These are phyloP conservation scores for Colletotrichum sansevieriae DNA, from an alignment of 2,329 filamentous ascomycete genomes.

Conservation along the genomic window DNA sequence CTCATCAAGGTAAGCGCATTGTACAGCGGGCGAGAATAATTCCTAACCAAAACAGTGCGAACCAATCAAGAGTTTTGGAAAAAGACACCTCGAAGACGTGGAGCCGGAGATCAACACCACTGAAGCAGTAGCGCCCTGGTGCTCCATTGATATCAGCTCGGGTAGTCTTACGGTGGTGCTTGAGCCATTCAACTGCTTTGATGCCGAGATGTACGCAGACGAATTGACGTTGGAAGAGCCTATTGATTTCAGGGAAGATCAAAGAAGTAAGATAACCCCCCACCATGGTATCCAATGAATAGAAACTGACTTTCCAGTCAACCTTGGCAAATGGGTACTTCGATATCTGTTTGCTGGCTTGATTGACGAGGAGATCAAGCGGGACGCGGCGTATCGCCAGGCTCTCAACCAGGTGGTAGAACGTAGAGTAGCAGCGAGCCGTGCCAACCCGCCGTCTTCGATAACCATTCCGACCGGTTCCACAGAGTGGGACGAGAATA, in stretches of 20 bases:
- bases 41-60: slow-evolving; percentile 72
- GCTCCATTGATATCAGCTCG: slow-evolving; percentile 92
- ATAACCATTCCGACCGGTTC: slow-evolving; percentile 60
- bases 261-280: slow-evolving; percentile 76
- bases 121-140: slow-evolving; percentile 95
- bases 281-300: background rate
- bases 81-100: slow-evolving; percentile 93
- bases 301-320: slow-evolving; percentile 69
- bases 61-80: slow-evolving; percentile 92
- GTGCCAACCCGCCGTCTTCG: slow-evolving; percentile 70
- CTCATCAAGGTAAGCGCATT: slow-evolving; percentile 76
- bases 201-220: slow-evolving; percentile 97
- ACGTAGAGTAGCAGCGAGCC: slow-evolving; percentile 67
- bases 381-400: slow-evolving; percentile 81
- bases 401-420: slow-evolving; percentile 74
- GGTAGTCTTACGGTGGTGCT: slow-evolving; percentile 91
- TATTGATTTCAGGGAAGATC: slow-evolving; percentile 90
- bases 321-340: slow-evolving; percentile 95
- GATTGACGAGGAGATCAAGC: slow-evolving; percentile 89
- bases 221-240: slow-evolving; percentile 81
- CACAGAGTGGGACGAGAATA: slow-evolving; percentile 53
- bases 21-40: background rate
- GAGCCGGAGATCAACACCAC: slow-evolving; percentile 86
- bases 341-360: slow-evolving; percentile 91
- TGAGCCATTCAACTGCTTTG: slow-evolving; percentile 96